Base-by-base conservation (phyloP, 1,139 yeast species). In the Geotrichum restrictum region DNA sequence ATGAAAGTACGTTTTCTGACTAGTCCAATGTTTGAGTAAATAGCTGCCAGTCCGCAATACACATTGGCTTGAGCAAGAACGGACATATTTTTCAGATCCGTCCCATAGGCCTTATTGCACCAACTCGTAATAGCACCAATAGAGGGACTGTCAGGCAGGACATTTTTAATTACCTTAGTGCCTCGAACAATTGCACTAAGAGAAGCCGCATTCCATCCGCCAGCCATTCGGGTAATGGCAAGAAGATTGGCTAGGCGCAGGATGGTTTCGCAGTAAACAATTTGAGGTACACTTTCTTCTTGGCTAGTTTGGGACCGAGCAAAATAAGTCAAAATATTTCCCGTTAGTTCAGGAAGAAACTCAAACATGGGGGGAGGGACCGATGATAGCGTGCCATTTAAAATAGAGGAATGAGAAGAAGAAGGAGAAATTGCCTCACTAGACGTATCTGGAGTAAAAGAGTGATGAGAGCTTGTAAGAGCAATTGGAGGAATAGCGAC, bases 211-310 rank as follows among this genome's bases (percentile, higher is more conserved):
- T 75, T 74, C 59, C 82, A 69, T 3, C 78, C 82, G 11, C 78
- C 75, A 3, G 82, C 82, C 4, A 77, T 65, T 56, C 77, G 76
- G 5, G 83, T 69, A 10, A 75, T 68, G 1, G 84, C 75, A 77
- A 86, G 76, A 52, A 87, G 75, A 55, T 80, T 81, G 31, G 85
- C 71, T 48, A 78, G 78, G 52, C 96, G 74, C 39, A 89, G 62
- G 3, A 85, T 73, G 3, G 85, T 76, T 59, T 88, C 96, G 43
- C 87, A 82, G 59, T 82, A 86, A 0, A 89, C 91, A 2, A 85
- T 69, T 57, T 85, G 93, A 0, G 98, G 98, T 0, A 85, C 91
- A 60, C 80, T 80, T 60, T 91, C 95, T 56, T 83, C 89, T 14
- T 77, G 74, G 53, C 80, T 82, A 33, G 73, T 67, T 11, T 81